Percentiles rank a stretch among this genome's conserved stretches.
phyloP scores from a whole-genome alignment of 2,329 filamentous ascomycete species.

The Pleoardoris graminearum region DNA sequence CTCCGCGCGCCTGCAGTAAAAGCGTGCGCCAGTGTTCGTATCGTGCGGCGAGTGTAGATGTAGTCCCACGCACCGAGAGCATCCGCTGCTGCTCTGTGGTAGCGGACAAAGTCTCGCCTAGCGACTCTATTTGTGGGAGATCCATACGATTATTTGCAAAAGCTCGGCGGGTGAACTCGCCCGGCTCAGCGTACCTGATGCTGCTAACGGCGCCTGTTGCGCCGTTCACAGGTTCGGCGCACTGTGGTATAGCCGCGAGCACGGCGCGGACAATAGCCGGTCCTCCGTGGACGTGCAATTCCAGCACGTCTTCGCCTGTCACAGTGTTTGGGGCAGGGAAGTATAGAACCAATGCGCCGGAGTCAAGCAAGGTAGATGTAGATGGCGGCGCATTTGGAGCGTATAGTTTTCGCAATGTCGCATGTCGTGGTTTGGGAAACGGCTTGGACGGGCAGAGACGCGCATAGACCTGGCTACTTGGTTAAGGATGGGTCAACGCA shows the following conservation, averaged over 20 bases:
- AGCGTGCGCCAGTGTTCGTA: slow-evolving; percentile 83
- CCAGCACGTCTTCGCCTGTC: slow-evolving; percentile 90
- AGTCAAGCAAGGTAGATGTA: slow-evolving; percentile 64
- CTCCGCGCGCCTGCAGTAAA: slow-evolving; percentile 79
- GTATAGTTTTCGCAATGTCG: slow-evolving; percentile 74
- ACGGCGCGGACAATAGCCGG: slow-evolving; percentile 86
- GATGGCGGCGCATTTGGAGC: slow-evolving; percentile 53
- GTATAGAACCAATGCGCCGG: slow-evolving; percentile 77
- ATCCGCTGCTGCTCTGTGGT: slow-evolving; percentile 92
- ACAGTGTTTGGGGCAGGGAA: slow-evolving; percentile 81
- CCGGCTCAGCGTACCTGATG: slow-evolving; percentile 88
- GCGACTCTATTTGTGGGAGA: slow-evolving; percentile 76
- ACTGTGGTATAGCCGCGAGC: slow-evolving; percentile 71
- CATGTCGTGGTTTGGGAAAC: slow-evolving; percentile 64
- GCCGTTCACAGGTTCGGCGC: slow-evolving; percentile 24
- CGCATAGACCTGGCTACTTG: slow-evolving; percentile 62
- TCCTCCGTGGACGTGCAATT: slow-evolving; percentile 93
- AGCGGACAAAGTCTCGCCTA: slow-evolving; percentile 63
- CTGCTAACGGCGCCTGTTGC: slow-evolving; percentile 14
- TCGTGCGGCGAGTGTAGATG: slow-evolving; percentile 67
- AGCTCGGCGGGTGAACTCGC: slow-evolving; percentile 91
- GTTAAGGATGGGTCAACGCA: not conserved
- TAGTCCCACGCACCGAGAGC: slow-evolving; percentile 78
- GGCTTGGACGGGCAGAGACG: slow-evolving; percentile 60
- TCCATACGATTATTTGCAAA: slow-evolving; percentile 87